A percentile compares a stretch with the other conserved stretches of the same genome.
phyloP scores from a whole-genome alignment of 2,329 filamentous ascomycete species.

The Penicillium sp. region DNA sequence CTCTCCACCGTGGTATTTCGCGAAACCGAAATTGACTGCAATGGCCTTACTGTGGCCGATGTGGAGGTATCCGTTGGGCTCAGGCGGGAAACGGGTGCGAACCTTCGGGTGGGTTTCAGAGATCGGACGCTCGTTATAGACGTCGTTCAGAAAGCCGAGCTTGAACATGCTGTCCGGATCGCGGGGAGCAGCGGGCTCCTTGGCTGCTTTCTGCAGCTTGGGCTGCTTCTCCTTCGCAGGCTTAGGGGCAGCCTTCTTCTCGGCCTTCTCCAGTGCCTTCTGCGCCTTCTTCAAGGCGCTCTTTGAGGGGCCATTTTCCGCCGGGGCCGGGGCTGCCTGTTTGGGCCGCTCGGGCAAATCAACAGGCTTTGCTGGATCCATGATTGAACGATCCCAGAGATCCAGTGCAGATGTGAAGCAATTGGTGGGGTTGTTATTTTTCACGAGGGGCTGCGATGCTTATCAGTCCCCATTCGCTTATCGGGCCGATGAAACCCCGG shows the following conservation, averaged over 20 bases:
- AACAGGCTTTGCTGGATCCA: constrained; percentile 30
- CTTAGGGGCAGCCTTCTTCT: constrained; percentile 39
- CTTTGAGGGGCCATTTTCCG: constrained; percentile 39
- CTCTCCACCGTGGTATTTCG: constrained; percentile 77
- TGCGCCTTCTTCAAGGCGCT: constrained; percentile 54
- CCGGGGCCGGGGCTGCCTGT: constrained; percentile 8
- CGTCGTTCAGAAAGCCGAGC: constrained; percentile 73
- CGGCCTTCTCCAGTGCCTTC: constrained; percentile 34
- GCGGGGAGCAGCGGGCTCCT: constrained; percentile 33
- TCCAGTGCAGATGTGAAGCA: constrained; percentile 13
- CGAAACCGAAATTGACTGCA: constrained; percentile 94
- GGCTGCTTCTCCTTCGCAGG: constrained; percentile 56
- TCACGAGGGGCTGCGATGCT: constrained; percentile 28
- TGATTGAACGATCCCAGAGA: constrained; percentile 15
- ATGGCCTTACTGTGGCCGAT: constrained; percentile 96
- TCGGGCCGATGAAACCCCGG: constrained; percentile 32
- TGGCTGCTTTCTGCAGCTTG: constrained; percentile 39
- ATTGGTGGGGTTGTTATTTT: constrained; percentile 28
- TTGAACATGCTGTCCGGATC: constrained; percentile 74
- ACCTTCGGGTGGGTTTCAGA: constrained; percentile 41
- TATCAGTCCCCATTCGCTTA: constrained; percentile 33
- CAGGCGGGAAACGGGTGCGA: constrained; percentile 76
- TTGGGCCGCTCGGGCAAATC: constrained; percentile 27
- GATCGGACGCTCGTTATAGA: constrained; percentile 68
- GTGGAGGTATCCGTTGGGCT: constrained; percentile 92